Evolutionary conservation across 2,329 filamentous ascomycete species (phyloP), one percentile per base, ranked within the genome.

Genomic region (Penicillium corylophilum): DNA sequence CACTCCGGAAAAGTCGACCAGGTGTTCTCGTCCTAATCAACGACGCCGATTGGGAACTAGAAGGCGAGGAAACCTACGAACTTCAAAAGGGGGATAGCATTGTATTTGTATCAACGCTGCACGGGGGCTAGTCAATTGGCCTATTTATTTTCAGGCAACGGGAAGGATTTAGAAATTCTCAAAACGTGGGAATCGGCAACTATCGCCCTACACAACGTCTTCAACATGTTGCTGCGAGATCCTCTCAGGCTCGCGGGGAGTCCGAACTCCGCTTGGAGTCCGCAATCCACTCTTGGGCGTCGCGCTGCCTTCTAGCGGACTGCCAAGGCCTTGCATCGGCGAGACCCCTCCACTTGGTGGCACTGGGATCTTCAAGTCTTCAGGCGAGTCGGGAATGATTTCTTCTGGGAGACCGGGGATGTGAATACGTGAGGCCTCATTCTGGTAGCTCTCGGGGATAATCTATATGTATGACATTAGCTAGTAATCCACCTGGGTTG

Each of bases 1-100:
- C 58, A 43, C 60, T 53, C 63, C 62, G 54, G 54, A n/a, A 23
- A 50, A 97, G 93, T 54, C 91, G 94, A 47, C 94, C 94, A 5
- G 94, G 94, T 2, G 96, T 99, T 70, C 82, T 99, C 39, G 93
- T 96, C 24, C 80, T 99, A 51, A 95, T 99, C 72, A 99, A 99
- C 69, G 94, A 99, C 64, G 90, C 91, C 23, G 94, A 99, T 71
- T 99, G 94, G 94, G 94, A 97, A 72, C 82, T 99, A 12, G 94
- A 97, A 74, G 94, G 92, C 16, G 93, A 97, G 74, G 91, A 94
- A 68, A 82, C 85, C 60, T 97, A 97, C 69, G 86, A 91, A 73
- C 75, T 99, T 51, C 85, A 93, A 73, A 74, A 79, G 55, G 82
- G 85, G 52, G 94, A 99, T 76, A 93, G 89, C 68, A 89, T 99